phyloP scores from a whole-genome alignment of 2,329 filamentous ascomycete species.

The Exserohilum rostratum region DNA sequence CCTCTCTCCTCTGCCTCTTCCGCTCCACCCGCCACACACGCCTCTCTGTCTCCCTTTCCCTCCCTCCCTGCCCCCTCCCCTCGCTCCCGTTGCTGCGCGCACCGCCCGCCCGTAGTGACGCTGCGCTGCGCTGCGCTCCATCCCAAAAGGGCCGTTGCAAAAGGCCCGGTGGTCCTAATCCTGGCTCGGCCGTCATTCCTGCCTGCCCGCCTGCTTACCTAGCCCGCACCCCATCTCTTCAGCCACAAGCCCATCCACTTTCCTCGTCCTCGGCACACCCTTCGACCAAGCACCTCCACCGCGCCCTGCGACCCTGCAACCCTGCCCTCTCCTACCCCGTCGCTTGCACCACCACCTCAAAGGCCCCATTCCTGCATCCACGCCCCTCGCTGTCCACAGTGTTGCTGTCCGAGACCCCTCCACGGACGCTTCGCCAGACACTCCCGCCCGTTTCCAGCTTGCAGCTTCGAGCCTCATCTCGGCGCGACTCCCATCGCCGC shows the following conservation, averaged over 20 bases:
- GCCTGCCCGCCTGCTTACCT: constrained; percentile 4
- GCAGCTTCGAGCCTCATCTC: background rate
- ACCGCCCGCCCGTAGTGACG: background rate
- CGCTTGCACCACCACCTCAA: constrained; percentile 7
- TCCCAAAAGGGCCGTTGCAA: constrained; percentile 5
- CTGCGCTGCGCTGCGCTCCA: background rate
- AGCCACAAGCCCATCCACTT: constrained; percentile 12
- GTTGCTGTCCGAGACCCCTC: constrained; percentile 9
- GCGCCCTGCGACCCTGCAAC: constrained; percentile 7
- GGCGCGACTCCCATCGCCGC: background rate
- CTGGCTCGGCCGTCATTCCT: background rate
- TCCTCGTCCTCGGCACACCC: constrained; percentile 14
- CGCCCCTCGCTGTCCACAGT: background rate
- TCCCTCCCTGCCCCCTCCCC: background rate
- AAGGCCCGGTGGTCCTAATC: background rate
- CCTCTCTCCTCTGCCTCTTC: no score
- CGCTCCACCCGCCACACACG: background rate
- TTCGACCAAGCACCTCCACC: constrained; percentile 5
- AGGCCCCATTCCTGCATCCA: background rate
- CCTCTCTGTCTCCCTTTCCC: background rate
- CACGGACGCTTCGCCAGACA: background rate
- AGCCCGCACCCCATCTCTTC: constrained; percentile 8
- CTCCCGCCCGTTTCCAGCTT: background rate
- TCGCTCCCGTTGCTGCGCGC: no score
- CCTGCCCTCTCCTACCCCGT: constrained; percentile 2